Evolutionary conservation across 2,329 filamentous ascomycete species (phyloP).

Genomic region (Xylaria sp.): DNA sequence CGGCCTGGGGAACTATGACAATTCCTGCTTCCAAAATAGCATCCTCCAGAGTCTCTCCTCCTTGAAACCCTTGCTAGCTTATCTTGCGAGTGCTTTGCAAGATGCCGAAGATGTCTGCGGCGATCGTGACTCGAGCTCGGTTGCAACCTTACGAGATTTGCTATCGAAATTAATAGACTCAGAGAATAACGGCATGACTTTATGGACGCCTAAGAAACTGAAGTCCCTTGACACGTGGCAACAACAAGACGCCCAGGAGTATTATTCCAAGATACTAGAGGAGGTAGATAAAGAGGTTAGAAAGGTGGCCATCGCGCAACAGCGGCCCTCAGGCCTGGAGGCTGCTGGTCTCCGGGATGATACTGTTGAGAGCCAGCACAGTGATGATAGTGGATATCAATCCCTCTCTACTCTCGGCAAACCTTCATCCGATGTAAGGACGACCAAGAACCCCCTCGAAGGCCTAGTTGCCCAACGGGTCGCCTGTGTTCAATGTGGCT

Average conservation of each 20-base stretch:
- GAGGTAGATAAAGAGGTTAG: conserved; percentile 82
- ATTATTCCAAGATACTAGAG: conserved; percentile 89
- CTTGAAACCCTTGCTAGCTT: conserved; percentile 74
- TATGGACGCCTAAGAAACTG: conserved; percentile 84
- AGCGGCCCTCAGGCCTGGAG: conserved; percentile 56
- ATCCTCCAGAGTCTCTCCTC: conserved; percentile 87
- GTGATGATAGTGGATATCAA: conserved; percentile 68
- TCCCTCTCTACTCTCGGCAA: conserved; percentile 57
- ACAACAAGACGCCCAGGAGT: conserved; percentile 98
- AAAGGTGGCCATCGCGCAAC: conserved; percentile 56
- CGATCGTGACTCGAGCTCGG: conserved; percentile 52
- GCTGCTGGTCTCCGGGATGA: conserved; percentile 56
- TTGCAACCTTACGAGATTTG: conserved; percentile 69
- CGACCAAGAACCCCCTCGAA: conserved; percentile 80
- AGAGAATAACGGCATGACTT: conserved; percentile 76
- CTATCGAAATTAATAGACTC: conserved; percentile 76
- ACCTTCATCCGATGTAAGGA: conserved; percentile 51
- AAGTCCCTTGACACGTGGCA: conserved; percentile 96
- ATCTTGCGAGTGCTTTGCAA: conserved; percentile 64
- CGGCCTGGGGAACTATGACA: conserved; percentile 90
- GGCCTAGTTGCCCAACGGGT: conserved; percentile 89
- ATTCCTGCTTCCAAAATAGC: conserved; percentile 98
- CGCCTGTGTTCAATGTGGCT: conserved; percentile 85
- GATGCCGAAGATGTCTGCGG: conserved; percentile 41
- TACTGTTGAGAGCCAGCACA: conserved; percentile 59